Evolutionary conservation across 2,329 filamentous ascomycete species (phyloP), one percentile per base, ranked within the genome.

Genomic region (Simplicillium sp.): DNA sequence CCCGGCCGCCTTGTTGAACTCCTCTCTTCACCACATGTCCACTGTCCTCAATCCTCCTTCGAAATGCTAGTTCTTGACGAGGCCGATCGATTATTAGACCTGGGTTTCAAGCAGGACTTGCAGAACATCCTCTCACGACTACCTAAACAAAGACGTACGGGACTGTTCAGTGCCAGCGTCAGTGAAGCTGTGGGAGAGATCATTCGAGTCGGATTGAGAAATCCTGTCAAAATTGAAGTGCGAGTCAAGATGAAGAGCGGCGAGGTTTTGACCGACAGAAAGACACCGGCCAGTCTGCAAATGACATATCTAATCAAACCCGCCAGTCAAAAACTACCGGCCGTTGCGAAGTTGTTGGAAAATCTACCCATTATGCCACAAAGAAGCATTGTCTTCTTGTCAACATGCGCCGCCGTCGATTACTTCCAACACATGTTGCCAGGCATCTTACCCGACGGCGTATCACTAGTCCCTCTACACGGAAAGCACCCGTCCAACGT

Each of bases 101-200:
- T 97, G 16, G 92, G 94, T 6, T 97, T 98, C 64, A 92, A 94
- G 59, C 82, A 86, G 42, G 88, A 95, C 50, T 64, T 98, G 20
- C 87, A 92, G 50, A 85, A 80, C 41, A 95, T 97, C 33, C 66
- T 98, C 16, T 77, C 79, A 0, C 76, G 84, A 13, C 66, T 98
- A 6, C 92, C 92, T 0, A 98, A 98, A 57, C 92, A 98, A 59
- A 74, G 92, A 39, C 76, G 92, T 37, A 98, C 92, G 0, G 92
- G 92, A 0, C 67, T 98, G 0, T 98, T 97, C 64, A 95, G 87
- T 54, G 92, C 92, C 11, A 94, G 85, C 53, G 85, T 98, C n/a
- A 92, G 84, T 52, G 92, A 97, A 56, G 92, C 92, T 2, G 86
- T 98, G 1, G 82, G 89, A 47, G 86, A 96, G 57, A 84, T 98